Base-by-base conservation (phyloP, 2,329 filamentous ascomycete species). In the Ustulina deusta region DNA sequence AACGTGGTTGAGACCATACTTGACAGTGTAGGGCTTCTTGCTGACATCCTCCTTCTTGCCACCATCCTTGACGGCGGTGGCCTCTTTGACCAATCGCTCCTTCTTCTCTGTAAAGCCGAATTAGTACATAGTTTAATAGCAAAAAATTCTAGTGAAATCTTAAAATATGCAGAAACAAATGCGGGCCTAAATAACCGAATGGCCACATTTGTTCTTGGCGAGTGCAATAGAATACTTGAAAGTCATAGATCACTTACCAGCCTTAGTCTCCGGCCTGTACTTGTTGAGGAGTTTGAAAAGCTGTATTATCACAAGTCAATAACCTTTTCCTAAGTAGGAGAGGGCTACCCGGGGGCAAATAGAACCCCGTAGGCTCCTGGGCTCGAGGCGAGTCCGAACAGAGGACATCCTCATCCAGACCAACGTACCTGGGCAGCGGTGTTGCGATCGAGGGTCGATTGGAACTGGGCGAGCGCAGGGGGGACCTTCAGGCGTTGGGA, bases 41-140 rank as follows among this genome's bases (percentile, higher is more conserved):
- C 90, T 93, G 82, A 97, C 95, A 80, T 97, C 94, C 90, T 99
- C 97, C 93, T 98, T 98, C 93, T 98, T 99, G 93, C 98, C 97
- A 84, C 97, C 96, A 85, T 98, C 94, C 83, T 94, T 91, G 83
- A 99, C 90, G 80, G 96, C 97, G 78, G 94, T 97, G 74, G 97
- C 96, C 90, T 99, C 96, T 90, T 97, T 94, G 83, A 93, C 90
- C 75, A 99, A 89, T 86, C 96, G 94, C 89, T 99, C 97, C 91
- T 98, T 99, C 93, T 99, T 99, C 91, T 98, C 95, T 70, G 46
- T 22, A 57, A 42, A 25, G 3, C n/a, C 13, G 13, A 20, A 22
- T 69, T 20, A 69, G 52, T 17, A 62, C 2, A 44, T 34, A 15
- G 7, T 32, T 52, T 15, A 7, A 27, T 49, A n/a, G 7, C 17